Evolutionary conservation across 768 basidiomycete species (phyloP).

Genomic region (Mycena leptocephala): DNA sequence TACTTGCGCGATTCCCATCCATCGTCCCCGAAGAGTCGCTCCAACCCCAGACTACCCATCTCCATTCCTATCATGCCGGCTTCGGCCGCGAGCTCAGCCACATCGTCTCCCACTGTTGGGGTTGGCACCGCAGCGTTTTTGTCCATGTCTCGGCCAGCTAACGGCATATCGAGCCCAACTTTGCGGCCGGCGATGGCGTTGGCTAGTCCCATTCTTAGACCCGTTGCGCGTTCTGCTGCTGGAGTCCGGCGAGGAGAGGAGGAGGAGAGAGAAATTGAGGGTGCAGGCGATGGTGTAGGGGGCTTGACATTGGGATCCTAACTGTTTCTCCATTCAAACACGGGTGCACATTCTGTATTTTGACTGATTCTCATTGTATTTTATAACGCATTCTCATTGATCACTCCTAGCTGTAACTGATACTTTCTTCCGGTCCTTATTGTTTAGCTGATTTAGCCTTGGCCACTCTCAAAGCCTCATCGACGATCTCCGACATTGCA

Average conservation of each 20-base stretch:
- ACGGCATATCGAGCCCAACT: conserved; percentile 82
- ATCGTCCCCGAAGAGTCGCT: conserved; percentile 67
- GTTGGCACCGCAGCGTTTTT: conserved; percentile 64
- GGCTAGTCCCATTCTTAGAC: conserved; percentile 83
- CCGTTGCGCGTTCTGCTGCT: conserved; percentile 64
- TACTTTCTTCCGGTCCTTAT: neutral
- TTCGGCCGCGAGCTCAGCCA: conserved; percentile 72
- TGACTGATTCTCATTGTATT: conserved; percentile 31
- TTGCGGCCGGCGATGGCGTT: conserved; percentile 80
- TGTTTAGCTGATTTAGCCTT: conserved; percentile 4
- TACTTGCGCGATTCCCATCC: conserved; percentile 71
- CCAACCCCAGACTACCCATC: conserved; percentile 69
- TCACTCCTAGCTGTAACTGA: neutral
- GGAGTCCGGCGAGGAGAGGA: conserved; percentile 64
- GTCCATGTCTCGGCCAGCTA: conserved; percentile 60
- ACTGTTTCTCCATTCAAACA: conserved; percentile 10
- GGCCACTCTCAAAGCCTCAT: conserved; percentile 61
- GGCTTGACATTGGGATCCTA: conserved; percentile 66
- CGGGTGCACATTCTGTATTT: conserved; percentile 10
- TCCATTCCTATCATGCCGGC: conserved; percentile 79
- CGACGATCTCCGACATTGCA: conserved; percentile 78
- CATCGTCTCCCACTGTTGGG: conserved; percentile 82
- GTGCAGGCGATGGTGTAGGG: conserved; percentile 85
- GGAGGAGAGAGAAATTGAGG: conserved; percentile 83
- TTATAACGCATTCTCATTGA: conserved; percentile 31